Evolutionary conservation across 305 asterid genomes (phyloP).

Genomic region (Rubia tinctorum): DNA sequence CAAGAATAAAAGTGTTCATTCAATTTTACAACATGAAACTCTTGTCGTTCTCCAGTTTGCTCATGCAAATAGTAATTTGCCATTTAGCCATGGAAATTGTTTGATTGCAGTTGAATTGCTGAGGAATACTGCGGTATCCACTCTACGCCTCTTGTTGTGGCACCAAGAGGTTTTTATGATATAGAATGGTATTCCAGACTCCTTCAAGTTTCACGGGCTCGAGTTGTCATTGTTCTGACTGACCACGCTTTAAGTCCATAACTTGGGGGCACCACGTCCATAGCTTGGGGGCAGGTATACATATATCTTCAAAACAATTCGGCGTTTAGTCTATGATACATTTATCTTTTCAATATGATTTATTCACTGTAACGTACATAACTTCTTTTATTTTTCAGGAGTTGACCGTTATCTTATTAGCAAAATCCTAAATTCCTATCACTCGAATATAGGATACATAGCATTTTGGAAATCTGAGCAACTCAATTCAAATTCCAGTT

Average conservation of each 20-base stretch:
- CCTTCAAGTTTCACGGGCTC: conserved; percentile 69
- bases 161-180: conserved; percentile 94
- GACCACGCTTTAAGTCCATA: conserved; percentile 61
- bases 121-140: conserved; percentile 38
- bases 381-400: conserved; percentile 48
- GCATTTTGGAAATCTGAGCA: conserved; percentile 42
- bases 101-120: conserved; percentile 23
- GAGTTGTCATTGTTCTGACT: conserved; percentile 46
- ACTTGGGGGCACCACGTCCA: too few species aligned
- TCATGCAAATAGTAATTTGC: too few species aligned
- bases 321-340: not conserved
- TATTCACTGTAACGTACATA: not conserved
- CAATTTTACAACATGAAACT: not conserved
- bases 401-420: conserved; percentile 46
- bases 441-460: conserved; percentile 46
- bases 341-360: too few species aligned
- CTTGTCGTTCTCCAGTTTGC: too few species aligned
- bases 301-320: not conserved
- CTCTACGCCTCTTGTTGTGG: conserved; percentile 52
- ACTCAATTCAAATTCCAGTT: conserved; percentile 34
- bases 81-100: too few species aligned
- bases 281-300: conserved; percentile 73
- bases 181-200: conserved; percentile 64
- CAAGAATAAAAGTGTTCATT: not conserved
- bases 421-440: conserved; percentile 62